Evolutionary conservation across 768 basidiomycete genomes (phyloP), one percentile per base, ranked within the genome.

Genomic region (Pulveroboletus sp.): DNA sequence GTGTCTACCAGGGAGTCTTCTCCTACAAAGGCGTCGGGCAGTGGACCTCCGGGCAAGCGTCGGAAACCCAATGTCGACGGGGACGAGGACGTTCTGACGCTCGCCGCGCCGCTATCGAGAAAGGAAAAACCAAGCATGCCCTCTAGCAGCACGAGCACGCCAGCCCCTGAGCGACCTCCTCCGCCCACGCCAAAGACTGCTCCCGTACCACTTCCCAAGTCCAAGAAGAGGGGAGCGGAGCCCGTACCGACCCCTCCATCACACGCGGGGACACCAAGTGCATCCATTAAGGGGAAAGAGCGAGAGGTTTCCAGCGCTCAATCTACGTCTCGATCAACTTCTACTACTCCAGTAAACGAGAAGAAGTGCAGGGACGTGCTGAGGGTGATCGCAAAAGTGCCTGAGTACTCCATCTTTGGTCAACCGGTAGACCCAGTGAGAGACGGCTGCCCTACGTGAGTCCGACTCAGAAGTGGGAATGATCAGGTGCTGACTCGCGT

Each of bases 391-490:
- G 65, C 70, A 43, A 86, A 76, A 59, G 59, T 86, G 16, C 79
- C 82, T 2, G 87, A 93, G 62, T 78, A 82, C 34, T 70, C 65
- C 24, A 85, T 92, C 50, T 97, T 97, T 71, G 61, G 76, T 42
- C 74, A 79, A 20, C 90, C 95, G 4, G 95, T 97, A 17, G 86
- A 97, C 65, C 87, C 94, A 4, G 68, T 81, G 13, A 63, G 70
- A 43, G 90, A 91, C 67, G 93, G 89, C 17, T 95, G 89, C 65
- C 93, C 95, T 40, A 93, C 92, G 90, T 94, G 63, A 70, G 87
- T 78, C 43, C 27, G 32, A 31, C 36, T 35, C 45, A 12, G 27
- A 38, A 30, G 44, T 13, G 43, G 11, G 11, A 22, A 47, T 27
- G 7, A 26, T 19, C n/a, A n/a, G 13, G 34, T 31, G 24, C 27